Conservation (phyloP, 257 asterid species). For the Solanum paucissectum region DNA sequence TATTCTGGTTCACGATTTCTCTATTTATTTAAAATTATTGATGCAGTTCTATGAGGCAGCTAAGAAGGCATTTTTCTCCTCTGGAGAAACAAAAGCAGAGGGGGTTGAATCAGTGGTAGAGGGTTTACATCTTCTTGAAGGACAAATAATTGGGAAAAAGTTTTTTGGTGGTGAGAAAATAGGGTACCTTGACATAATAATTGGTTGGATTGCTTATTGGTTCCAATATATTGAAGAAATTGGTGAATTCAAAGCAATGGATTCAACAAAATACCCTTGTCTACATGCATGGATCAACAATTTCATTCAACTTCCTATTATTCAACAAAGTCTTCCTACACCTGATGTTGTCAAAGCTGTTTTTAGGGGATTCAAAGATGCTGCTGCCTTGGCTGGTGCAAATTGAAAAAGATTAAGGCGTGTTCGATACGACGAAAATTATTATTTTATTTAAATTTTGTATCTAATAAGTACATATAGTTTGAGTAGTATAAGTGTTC, state of each 20-base stretch:
- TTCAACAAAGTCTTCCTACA: constrained; percentile 4
- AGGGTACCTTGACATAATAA: constrained; percentile 2
- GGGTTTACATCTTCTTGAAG: not conserved
- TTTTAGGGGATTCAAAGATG: not conserved
- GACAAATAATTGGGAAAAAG: not conserved
- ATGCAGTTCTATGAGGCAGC: not conserved
- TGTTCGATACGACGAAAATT: not conserved
- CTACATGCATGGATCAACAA: constrained; percentile 2
- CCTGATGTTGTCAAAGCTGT: not conserved
- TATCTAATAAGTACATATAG: not conserved
- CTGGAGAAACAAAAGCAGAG: not conserved
- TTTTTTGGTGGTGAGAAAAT: constrained; percentile 1
- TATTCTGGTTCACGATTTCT: too few relatives aligned
- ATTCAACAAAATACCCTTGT: not conserved
- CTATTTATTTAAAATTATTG: not conserved
- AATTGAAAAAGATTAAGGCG: not conserved
- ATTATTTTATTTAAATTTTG: not conserved
- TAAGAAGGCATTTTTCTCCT: not conserved
- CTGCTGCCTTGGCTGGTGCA: not conserved
- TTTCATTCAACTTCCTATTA: not conserved
- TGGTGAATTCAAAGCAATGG: not conserved
- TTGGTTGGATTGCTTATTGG: constrained; percentile 6
- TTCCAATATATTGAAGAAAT: not conserved
- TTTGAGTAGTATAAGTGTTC: not conserved
- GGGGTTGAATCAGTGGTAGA: not conserved